Percentiles rank a stretch among this genome's conserved stretches.
Evolutionary conservation across 2,329 filamentous ascomycete genomes (phyloP).

Genomic region (Nigrograna mackinnonii): DNA sequence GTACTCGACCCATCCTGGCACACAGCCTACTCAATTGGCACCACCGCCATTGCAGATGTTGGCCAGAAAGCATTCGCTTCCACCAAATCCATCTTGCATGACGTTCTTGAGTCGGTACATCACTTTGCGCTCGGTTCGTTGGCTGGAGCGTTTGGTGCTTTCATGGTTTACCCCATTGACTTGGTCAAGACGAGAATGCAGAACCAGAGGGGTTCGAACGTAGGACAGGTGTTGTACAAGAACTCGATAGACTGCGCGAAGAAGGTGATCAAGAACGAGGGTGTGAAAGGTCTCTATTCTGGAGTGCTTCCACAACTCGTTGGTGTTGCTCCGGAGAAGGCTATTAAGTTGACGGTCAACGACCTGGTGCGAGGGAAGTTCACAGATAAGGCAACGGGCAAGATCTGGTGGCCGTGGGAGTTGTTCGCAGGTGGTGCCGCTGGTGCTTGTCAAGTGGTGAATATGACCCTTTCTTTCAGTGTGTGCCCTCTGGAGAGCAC

Average conservation of each 20-base stretch:
- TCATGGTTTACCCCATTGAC: conserved; percentile 99
- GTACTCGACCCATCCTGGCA: conserved; percentile 95
- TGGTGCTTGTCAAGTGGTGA: conserved; percentile 93
- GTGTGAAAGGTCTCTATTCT: conserved; percentile 86
- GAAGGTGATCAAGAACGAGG: conserved; percentile 93
- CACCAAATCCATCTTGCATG: conserved; percentile 62
- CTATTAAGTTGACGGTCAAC: conserved; percentile 98
- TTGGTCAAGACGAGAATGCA: conserved; percentile 98
- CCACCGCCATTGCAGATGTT: conserved; percentile 49
- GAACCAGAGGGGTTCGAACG: conserved; percentile 80
- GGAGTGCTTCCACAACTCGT: conserved; percentile 94
- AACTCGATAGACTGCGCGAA: conserved; percentile 95
- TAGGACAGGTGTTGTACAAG: conserved; percentile 89
- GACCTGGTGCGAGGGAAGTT: conserved; percentile 82
- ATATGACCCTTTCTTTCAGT: conserved; percentile 43
- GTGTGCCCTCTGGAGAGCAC: background rate
- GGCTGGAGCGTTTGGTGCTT: conserved; percentile 95
- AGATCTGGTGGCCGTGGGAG: conserved; percentile 73
- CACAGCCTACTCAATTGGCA: conserved; percentile 61
- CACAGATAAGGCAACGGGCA: conserved; percentile 72
- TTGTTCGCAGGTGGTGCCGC: conserved; percentile 86
- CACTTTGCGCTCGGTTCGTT: conserved; percentile 89
- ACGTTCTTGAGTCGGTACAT: conserved; percentile 76
- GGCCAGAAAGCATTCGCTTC: conserved; percentile 59
- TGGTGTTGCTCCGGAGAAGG: conserved; percentile 98